These are phyloP conservation scores for Amanita subjunquillea DNA, from an alignment of 768 basidiomycete genomes.

Conservation along the genomic window DNA sequence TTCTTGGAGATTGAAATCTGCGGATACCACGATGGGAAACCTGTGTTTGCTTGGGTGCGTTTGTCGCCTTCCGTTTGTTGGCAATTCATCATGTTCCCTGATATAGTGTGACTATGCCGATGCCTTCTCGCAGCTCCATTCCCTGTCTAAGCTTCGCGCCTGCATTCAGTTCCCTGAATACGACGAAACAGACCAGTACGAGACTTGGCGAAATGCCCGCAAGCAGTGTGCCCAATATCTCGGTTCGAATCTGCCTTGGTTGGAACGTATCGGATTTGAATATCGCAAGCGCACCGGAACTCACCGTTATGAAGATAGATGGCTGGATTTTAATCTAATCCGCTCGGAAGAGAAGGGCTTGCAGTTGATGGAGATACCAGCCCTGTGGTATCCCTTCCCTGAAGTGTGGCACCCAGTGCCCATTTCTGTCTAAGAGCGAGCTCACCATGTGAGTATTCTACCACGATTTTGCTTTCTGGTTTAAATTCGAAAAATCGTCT, in stretches of 20 bases:
- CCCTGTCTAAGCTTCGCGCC: slow-evolving; percentile 20
- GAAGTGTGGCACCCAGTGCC: slow-evolving; percentile 24
- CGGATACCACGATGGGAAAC: slow-evolving; percentile 29
- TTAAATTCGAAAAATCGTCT: background rate
- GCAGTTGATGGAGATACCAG: slow-evolving; percentile 18
- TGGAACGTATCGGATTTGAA: slow-evolving; percentile 27
- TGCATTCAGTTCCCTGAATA: slow-evolving; percentile 28
- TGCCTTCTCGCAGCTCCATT: slow-evolving; percentile 16
- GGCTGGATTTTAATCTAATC: slow-evolving; percentile 28
- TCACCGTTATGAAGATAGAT: slow-evolving; percentile 30
- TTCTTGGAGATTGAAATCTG: slow-evolving; percentile 31
- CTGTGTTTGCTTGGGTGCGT: slow-evolving; percentile 29
- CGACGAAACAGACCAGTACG: slow-evolving; percentile 21
- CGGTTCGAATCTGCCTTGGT: slow-evolving; percentile 18
- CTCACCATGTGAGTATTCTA: background rate
- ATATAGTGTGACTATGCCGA: slow-evolving; percentile 22
- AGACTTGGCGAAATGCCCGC: slow-evolving; percentile 23
- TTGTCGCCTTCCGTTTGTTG: background rate
- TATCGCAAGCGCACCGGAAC: slow-evolving; percentile 29
- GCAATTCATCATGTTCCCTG: background rate
- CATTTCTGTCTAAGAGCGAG: background rate
- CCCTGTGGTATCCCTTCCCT: slow-evolving; percentile 32
- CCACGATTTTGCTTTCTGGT: background rate
- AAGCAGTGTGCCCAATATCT: slow-evolving; percentile 24
- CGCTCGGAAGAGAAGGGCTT: slow-evolving; percentile 12